Percentiles rank a stretch among this genome's conserved stretches.
These are phyloP conservation scores for Fusarium staphyleae DNA, from an alignment of 2,329 filamentous ascomycete genomes.

Conservation along the genomic window DNA sequence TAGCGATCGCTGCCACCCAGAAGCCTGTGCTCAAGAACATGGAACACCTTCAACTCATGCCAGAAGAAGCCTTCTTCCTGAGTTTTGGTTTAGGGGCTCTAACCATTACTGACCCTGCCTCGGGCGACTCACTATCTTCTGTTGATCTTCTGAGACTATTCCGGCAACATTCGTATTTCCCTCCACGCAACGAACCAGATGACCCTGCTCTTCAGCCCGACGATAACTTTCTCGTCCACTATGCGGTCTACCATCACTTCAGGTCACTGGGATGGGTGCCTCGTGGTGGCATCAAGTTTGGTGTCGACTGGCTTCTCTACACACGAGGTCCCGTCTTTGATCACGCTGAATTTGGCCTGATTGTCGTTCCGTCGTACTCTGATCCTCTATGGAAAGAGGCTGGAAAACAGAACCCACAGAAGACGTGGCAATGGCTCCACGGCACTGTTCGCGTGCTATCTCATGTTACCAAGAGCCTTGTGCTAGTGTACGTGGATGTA, in stretches of 20 bases:
- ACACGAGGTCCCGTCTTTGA: conserved; percentile 91
- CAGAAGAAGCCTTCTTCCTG: conserved; percentile 92
- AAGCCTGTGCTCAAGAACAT: conserved; percentile 52
- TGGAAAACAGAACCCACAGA: conserved; percentile 57
- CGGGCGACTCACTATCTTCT: conserved; percentile 55
- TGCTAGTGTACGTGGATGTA: conserved; percentile 90
- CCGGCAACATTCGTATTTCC: conserved; percentile 73
- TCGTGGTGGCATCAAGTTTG: conserved; percentile 91
- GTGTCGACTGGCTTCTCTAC: conserved; percentile 94
- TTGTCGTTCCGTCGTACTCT: conserved; percentile 83
- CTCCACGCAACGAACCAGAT: conserved; percentile 55
- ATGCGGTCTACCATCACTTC: conserved; percentile 94
- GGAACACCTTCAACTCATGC: conserved; percentile 91
- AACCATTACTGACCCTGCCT: conserved; percentile 61
- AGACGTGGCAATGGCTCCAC: conserved; percentile 84
- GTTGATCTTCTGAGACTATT: conserved; percentile 70
- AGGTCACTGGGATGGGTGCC: conserved; percentile 95
- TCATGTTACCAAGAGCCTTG: conserved; percentile 88
- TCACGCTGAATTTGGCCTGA: conserved; percentile 90
- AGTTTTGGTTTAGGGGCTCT: conserved; percentile 81
- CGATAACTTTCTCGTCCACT: conserved; percentile 85
- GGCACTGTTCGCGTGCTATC: conserved; percentile 87
- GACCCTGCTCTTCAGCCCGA: conserved; percentile 67
- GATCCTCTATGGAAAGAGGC: conserved; percentile 73
- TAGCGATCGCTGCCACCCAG: not conserved